Conservation (phyloP, 177 flowering plant genomes). For the Vitis hybrid region DNA sequence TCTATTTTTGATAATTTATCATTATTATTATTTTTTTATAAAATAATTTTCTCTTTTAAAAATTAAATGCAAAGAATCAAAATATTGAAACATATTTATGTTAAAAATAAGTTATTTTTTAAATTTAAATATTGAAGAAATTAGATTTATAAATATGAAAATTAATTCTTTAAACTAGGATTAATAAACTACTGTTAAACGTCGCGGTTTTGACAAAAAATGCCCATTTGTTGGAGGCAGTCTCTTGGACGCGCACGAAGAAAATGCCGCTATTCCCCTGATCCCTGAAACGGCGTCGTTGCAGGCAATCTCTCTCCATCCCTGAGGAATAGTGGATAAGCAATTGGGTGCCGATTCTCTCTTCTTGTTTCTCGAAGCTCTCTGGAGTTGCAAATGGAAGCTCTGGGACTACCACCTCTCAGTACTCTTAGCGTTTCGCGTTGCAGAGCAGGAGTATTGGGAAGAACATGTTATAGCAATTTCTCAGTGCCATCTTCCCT, state of each 20-base stretch:
- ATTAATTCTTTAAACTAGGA: too few species aligned
- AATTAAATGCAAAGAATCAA: too few species aligned
- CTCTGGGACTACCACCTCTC: slow-evolving; percentile 43
- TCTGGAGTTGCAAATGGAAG: slow-evolving; percentile 34
- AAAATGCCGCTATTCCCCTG: neutral
- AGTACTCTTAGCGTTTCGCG: slow-evolving; percentile 17
- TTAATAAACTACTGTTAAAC: neutral
- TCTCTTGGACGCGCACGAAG: neutral
- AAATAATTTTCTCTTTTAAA: too few species aligned
- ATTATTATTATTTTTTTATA: too few species aligned
- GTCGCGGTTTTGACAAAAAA: neutral
- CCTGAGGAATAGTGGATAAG: neutral
- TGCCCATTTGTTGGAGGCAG: neutral
- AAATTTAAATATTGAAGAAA: too few species aligned
- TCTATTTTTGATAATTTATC: too few species aligned
- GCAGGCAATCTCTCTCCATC: neutral
- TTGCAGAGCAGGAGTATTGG: slow-evolving; percentile 2
- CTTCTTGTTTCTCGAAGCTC: neutral
- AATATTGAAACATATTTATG: too few species aligned
- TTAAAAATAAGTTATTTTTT: too few species aligned
- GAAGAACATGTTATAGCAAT: slow-evolving; percentile 1
- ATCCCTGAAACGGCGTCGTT: neutral
- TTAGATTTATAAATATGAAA: too few species aligned
- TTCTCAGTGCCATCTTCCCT: slow-evolving; percentile 19
- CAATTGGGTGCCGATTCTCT: neutral